Percentiles rank a stretch among this genome's conserved stretches.
phyloP scores from a whole-genome alignment of 1,284 basidiomycete genomes.

The Lentinula novae-zelandiae region DNA sequence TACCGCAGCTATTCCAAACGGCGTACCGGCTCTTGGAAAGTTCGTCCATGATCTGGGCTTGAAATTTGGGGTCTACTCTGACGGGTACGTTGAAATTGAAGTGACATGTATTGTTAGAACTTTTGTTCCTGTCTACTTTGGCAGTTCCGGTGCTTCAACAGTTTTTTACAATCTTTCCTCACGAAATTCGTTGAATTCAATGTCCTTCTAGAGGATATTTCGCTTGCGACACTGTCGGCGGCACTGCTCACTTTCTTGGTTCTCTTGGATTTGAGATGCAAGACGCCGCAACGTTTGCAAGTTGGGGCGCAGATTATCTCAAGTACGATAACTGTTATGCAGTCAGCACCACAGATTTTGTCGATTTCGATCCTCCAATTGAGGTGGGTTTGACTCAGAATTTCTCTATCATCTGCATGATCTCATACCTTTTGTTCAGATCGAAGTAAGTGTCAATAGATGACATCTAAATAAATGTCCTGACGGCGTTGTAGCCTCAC shows the following conservation, averaged over 20 bases:
- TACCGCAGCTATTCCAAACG: constrained; percentile 34
- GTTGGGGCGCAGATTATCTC: constrained; percentile 47
- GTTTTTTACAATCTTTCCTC: not conserved
- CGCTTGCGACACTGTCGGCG: constrained; percentile 41
- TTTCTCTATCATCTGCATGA: not conserved
- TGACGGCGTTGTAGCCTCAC: constrained; percentile 28
- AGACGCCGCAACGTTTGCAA: constrained; percentile 40
- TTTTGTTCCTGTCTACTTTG: not conserved
- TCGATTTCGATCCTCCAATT: constrained; percentile 38
- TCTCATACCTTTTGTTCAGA: constrained; percentile 18
- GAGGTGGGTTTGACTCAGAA: constrained; percentile 20
- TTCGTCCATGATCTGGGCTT: constrained; percentile 36
- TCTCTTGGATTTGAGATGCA: constrained; percentile 38
- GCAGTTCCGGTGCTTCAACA: not conserved
- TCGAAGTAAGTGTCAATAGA: constrained; percentile 24
- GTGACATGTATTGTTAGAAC: not conserved
- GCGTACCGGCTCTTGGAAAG: constrained; percentile 33
- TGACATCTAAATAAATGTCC: not conserved
- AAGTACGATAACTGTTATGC: constrained; percentile 51
- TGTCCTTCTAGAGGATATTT: constrained; percentile 32
- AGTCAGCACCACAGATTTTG: constrained; percentile 41
- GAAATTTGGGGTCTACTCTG: constrained; percentile 40
- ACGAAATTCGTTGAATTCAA: not conserved
- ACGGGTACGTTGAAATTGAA: constrained; percentile 30
- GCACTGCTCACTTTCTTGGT: constrained; percentile 39